Evolutionary conservation across 208 protist species (phyloP).

Genomic region (Porcisia hertigi): DNA sequence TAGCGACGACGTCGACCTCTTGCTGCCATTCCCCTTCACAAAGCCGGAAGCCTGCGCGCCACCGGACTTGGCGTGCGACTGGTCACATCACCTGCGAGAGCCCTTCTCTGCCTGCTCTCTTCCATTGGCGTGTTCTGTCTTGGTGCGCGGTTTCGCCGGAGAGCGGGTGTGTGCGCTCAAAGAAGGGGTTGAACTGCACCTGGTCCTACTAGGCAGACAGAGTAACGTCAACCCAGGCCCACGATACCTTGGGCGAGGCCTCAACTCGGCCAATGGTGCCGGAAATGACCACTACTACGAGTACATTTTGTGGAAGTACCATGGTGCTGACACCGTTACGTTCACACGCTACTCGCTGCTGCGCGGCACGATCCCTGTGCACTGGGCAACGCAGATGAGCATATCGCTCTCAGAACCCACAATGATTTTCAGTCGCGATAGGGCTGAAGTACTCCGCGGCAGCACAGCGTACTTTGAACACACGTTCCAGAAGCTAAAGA

Average conservation of each 20-base stretch:
- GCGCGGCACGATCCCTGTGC: slow-evolving; percentile 84
- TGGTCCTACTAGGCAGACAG: slow-evolving; percentile 73
- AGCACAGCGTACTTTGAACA: slow-evolving; percentile 68
- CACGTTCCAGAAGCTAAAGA: slow-evolving; percentile 50
- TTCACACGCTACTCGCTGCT: slow-evolving; percentile 78
- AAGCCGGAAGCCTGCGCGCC: slow-evolving; percentile 14
- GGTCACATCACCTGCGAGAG: slow-evolving; percentile 65
- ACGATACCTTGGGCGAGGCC: slow-evolving; percentile 76
- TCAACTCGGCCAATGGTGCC: slow-evolving; percentile 72
- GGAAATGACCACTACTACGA: slow-evolving; percentile 91
- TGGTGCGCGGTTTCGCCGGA: slow-evolving; percentile 76
- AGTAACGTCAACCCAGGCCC: slow-evolving; percentile 85
- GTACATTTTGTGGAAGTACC: slow-evolving; percentile 76
- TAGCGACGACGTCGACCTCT: slow-evolving; percentile 72
- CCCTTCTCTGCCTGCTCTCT: slow-evolving; percentile 48
- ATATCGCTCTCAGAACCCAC: slow-evolving; percentile 68
- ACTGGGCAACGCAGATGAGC: slow-evolving; percentile 77
- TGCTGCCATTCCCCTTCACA: slow-evolving; percentile 76
- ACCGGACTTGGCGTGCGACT: slow-evolving; percentile 73
- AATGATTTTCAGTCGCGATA: slow-evolving; percentile 83
- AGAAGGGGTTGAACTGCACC: slow-evolving; percentile 50
- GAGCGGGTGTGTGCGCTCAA: slow-evolving; percentile 48
- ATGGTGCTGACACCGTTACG: slow-evolving; percentile 39
- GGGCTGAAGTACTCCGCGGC: slow-evolving; percentile 58
- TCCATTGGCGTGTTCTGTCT: slow-evolving; percentile 47